Conservation (phyloP, 768 basidiomycete genomes). For the Chlorophyllum brunneum region DNA sequence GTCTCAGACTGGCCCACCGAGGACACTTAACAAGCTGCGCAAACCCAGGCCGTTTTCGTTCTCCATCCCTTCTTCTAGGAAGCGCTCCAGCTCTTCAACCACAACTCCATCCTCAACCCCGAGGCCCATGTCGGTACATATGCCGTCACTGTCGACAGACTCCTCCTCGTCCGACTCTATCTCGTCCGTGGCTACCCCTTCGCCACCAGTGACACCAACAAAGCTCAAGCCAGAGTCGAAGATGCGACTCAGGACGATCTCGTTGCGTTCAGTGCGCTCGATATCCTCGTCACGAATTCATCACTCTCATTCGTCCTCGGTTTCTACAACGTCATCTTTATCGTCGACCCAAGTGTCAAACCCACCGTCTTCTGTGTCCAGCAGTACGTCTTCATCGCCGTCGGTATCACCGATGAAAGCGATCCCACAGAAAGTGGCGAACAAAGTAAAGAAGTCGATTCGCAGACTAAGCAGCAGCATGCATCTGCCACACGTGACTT, state of each 20-base stretch:
- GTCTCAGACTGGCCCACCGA: background rate
- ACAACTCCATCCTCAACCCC: background rate
- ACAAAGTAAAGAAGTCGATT: constrained; percentile 28
- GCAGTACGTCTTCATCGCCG: constrained; percentile 4
- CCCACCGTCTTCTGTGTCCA: constrained; percentile 4
- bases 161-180: background rate
- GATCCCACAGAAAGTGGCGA: constrained; percentile 22
- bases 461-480: constrained; percentile 28
- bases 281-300: constrained; percentile 6
- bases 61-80: constrained; percentile 8
- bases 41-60: constrained; percentile 8
- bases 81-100: background rate
- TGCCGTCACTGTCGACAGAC: background rate
- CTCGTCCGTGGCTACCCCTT: background rate
- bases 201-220: background rate
- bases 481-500: constrained; percentile 30
- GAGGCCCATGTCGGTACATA: background rate
- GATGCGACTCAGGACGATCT: constrained; percentile 1
- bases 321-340: constrained; percentile 1
- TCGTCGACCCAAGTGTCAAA: constrained; percentile 5
- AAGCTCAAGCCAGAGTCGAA: constrained; percentile 1
- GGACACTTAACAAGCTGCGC: constrained; percentile 7
- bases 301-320: constrained; percentile 8
- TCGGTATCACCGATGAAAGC: constrained; percentile 22
- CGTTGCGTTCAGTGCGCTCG: constrained; percentile 13